Evolutionary conservation across 2,329 filamentous ascomycete species (phyloP).

Genomic region (Claviceps sp.): DNA sequence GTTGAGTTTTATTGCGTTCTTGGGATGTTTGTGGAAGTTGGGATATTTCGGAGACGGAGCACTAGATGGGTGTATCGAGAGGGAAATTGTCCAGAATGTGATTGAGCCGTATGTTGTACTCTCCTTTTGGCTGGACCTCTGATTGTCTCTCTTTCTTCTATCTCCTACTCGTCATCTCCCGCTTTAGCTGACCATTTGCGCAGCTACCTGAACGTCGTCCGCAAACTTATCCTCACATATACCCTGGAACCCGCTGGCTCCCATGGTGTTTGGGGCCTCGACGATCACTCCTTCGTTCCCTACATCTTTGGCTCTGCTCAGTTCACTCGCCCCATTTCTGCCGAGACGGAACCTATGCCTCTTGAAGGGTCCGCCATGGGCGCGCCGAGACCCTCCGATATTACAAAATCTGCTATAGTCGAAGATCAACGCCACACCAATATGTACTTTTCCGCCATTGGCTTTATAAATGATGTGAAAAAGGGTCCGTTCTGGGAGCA

Average conservation of each 20-base stretch:
- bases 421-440: conserved; percentile 52
- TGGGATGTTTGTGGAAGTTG: conserved; percentile 84
- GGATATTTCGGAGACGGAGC: conserved; percentile 54
- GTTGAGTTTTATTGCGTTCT: conserved; percentile 82
- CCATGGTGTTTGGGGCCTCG: conserved; percentile 96
- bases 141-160: neutral
- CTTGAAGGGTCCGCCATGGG: conserved; percentile 63
- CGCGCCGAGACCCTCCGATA: conserved; percentile 57
- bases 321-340: conserved; percentile 59
- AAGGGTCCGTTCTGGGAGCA: conserved; percentile 95
- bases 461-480: conserved; percentile 96
- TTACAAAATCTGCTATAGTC: conserved; percentile 52
- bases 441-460: conserved; percentile 90
- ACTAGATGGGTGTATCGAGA: conserved; percentile 46
- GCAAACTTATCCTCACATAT: conserved; percentile 76
- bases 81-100: conserved; percentile 67
- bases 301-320: conserved; percentile 96
- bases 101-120: conserved; percentile 53
- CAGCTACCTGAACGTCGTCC: conserved; percentile 69
- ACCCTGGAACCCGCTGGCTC: conserved; percentile 91
- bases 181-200: neutral
- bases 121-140: neutral
- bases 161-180: neutral
- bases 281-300: conserved; percentile 87
- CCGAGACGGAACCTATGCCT: conserved; percentile 47